These are phyloP conservation scores for Pistacia atlantica DNA, from an alignment of 345 rosid genomes.

Conservation along the genomic window DNA sequence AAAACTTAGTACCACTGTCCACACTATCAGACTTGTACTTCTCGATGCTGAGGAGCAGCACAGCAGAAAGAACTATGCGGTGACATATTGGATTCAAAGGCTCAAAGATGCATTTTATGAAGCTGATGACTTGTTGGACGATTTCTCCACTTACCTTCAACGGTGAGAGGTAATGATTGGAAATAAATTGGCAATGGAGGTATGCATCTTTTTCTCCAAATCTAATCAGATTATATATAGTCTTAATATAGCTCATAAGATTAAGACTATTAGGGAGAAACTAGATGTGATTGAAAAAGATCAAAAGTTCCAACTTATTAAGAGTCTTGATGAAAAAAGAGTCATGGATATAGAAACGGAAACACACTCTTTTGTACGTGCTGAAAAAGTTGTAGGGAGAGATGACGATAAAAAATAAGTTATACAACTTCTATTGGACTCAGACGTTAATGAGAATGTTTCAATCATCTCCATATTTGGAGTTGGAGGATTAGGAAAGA, in stretches of 20 bases:
- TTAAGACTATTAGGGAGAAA: not conserved
- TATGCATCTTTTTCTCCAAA: not conserved
- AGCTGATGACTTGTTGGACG: not conserved
- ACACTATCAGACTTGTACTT: not conserved
- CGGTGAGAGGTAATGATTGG: not conserved
- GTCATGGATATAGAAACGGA: not conserved
- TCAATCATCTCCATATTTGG: not conserved
- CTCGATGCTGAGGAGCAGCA: not conserved
- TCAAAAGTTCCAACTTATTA: fast-evolving
- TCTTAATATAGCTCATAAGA: not conserved
- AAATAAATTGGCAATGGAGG: not conserved
- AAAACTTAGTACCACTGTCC: not conserved
- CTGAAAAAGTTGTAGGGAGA: not conserved
- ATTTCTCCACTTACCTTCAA: not conserved
- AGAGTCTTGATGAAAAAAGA: not conserved
- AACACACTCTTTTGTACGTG: slow-evolving; percentile 8
- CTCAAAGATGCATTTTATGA: not conserved
- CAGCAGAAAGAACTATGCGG: not conserved
- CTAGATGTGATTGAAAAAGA: not conserved
- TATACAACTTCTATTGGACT: not conserved
- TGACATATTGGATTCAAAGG: not conserved
- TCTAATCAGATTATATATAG: not conserved
- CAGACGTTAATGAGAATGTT: not conserved
- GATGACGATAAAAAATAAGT: not conserved
- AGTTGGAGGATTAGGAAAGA: slow-evolving; percentile 13